phyloP scores from a whole-genome alignment of 176 grass and related monocot species.

The Lolium multiflorum region DNA sequence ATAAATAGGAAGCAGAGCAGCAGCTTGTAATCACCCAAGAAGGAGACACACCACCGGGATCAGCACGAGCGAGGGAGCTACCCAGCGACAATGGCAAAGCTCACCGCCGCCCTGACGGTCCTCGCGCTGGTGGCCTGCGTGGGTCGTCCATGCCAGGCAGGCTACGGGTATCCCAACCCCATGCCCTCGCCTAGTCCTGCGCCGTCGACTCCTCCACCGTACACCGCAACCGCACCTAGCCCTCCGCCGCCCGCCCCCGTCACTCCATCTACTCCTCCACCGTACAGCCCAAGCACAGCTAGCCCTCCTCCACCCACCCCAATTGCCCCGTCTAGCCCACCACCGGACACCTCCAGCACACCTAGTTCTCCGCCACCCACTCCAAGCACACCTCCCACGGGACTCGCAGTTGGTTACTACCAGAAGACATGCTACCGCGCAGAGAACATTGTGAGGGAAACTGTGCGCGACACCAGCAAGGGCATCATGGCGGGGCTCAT shows the following conservation, averaged over 20 bases:
- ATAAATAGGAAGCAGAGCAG: background rate
- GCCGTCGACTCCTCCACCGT: background rate
- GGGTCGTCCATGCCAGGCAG: background rate
- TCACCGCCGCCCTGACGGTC: too few relatives aligned
- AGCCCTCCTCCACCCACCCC: background rate
- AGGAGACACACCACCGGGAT: background rate
- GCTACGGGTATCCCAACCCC: background rate
- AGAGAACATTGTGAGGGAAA: background rate
- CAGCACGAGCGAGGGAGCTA: background rate
- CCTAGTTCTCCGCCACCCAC: background rate
- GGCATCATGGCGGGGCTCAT: constrained; percentile 9
- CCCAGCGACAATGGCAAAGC: background rate
- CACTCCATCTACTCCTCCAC: background rate
- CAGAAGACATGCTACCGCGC: constrained; percentile 1
- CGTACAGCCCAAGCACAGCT: background rate
- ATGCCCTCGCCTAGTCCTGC: background rate
- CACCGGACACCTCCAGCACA: background rate
- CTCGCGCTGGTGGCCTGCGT: background rate
- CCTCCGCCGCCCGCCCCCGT: background rate
- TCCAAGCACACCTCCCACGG: background rate
- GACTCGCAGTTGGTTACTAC: background rate
- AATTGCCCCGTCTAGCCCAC: background rate
- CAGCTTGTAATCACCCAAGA: background rate
- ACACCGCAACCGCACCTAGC: background rate
- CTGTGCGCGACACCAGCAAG: too few relatives aligned